Evolutionary conservation across 495 filamentous ascomycete genomes (phyloP).

Genomic region (Neurospora sp.): DNA sequence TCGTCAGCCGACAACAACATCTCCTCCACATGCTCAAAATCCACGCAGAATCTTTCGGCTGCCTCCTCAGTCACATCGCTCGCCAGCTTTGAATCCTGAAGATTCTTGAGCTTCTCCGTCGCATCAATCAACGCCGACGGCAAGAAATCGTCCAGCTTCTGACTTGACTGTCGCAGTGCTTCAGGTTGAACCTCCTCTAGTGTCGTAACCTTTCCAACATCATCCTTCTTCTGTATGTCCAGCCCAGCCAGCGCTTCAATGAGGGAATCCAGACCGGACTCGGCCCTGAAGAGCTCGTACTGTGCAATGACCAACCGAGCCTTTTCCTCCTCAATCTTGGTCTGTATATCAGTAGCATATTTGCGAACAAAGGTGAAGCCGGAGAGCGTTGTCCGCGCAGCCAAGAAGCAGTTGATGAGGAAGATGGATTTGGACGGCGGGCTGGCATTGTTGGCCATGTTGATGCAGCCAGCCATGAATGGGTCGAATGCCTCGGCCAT

Average conservation of each 20-base stretch:
- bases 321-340: conserved; percentile 31
- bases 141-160: conserved; percentile 81
- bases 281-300: conserved; percentile 57
- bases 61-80: conserved; percentile 73
- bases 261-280: conserved; percentile 64
- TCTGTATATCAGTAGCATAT: conserved; percentile 35
- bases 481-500: conserved; percentile 77
- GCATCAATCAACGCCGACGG: conserved; percentile 91
- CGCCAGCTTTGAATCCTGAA: conserved; percentile 60
- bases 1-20: conserved; percentile 38
- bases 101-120: conserved; percentile 60
- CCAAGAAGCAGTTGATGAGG: conserved; percentile 68
- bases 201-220: conserved; percentile 24
- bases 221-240: conserved; percentile 22
- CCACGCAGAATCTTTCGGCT: conserved; percentile 74
- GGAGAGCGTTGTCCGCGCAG: conserved; percentile 40
- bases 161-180: conserved; percentile 53
- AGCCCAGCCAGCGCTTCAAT: conserved; percentile 46
- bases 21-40: conserved; percentile 83
- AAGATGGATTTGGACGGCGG: conserved; percentile 60
- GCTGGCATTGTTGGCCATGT: conserved; percentile 51
- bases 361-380: conserved; percentile 46
- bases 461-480: conserved; percentile 64
- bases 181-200: conserved; percentile 52
- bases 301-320: conserved; percentile 46